Base-by-base conservation (phyloP, 345 rosid species). In the Camelina hispida region DNA sequence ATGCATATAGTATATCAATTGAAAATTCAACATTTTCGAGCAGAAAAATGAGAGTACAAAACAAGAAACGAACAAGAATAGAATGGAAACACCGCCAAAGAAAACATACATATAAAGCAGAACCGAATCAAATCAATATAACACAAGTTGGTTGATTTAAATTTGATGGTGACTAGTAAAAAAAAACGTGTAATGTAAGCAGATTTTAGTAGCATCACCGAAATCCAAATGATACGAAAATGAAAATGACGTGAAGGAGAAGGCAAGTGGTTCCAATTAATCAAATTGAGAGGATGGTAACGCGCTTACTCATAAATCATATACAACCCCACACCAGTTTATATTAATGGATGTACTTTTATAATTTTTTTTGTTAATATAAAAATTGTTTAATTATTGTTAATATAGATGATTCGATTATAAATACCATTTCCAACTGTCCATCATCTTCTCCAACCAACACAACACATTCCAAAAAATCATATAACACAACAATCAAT, bases 371-470 rank as follows among this genome's bases (percentile, higher is more conserved):
- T 20, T 20, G 7, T 7, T 34, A 34, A 34, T 6, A 34, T 34
- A 30, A 5, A 32, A 34, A 34, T 35, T 2, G 40, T 35, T 13
- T 14, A 13, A 14, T 4, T 12, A 42, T 30, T 44, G 59, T 30
- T 30, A 7, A 71, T 56, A 51, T 48, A 56, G 56, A 65, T 46
- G 43, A 74, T 57, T 17, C 5, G 52, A 9, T 66, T 75, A 76
- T 76, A 76, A 76, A 76, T 76, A 69, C 6, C 3, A 20, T 30
- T n/a, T 32, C 69, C 79, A 75, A 62, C 56, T 68, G 68, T 68
- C 69, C 30, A 52, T 22, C 62, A 51, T 10, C 62, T 75, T 75
- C 79, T 54, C 59, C 56, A 56, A 56, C 32, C 28, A 66, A 64
- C 13, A 64, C 13, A 43, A 64, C 64, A 57, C 56, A 47, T 23